Base-by-base conservation (phyloP, 1,139 yeast species). In the Kluyveromyces sp. region DNA sequence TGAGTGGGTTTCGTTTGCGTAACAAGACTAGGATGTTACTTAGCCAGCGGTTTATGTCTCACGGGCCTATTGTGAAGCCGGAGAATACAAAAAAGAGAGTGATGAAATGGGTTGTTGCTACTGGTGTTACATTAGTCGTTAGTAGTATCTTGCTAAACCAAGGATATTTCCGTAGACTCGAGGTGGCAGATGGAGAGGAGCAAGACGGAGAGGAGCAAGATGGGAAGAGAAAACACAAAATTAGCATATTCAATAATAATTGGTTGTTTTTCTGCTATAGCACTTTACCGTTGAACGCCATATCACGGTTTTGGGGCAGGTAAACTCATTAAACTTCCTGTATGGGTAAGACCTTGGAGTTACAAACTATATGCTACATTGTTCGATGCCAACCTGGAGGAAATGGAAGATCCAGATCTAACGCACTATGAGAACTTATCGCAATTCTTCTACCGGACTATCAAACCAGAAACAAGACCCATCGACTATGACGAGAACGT, bases 261-360 rank as follows among this genome's bases (percentile, higher is more conserved):
- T 88, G 96, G 96, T 81, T 84, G 40, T 78, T 90, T 49, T 89
- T 87, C 59, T 85, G 94, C 27, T 90, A 92, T 65, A 81, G 90
- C 4, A 84, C 97, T 1, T 73, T 94, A 38, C 99, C 99, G 1
- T 74, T 94, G 60, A 89, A 92, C 61, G 87, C 96, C 4, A 74
- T 89, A 43, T 89, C 97, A 1, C 76, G 98, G 50, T 69, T 90
- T 43, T 94, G 99, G 99, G 99, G 30, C 79, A 78, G 56, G 78
- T 92, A 51, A 92, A 94, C 64, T 82, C 83, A 48, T 75, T 90
- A 43, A 81, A 80, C 42, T 94, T 53, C 99, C 99, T 0, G 76
- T 81, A 21, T 88, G 96, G 95, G 64, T 92, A 56, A 77, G 99
- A 58, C 79, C 77, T 29, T 95, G 95, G 25, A 82, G 96, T 3